Percentiles rank a stretch among this genome's conserved stretches.
Evolutionary conservation across 495 filamentous ascomycete species (phyloP).

Genomic region (Penicillium cinerascens): DNA sequence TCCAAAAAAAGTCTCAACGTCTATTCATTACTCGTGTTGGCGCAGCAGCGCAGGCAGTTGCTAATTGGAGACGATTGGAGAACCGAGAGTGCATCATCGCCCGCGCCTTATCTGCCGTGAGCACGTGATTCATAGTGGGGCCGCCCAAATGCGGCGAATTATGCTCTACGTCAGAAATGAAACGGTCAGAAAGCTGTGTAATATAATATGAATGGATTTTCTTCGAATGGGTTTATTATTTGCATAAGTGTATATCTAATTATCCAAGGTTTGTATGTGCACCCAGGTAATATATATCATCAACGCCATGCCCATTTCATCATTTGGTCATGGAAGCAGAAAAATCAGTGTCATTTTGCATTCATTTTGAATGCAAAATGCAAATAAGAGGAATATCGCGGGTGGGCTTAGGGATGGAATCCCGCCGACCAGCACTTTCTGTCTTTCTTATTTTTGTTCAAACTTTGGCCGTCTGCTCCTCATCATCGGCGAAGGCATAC

Average conservation of each 20-base stretch:
- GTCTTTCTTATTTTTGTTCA: slow-evolving; percentile 4
- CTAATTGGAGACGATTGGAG: slow-evolving; percentile 8
- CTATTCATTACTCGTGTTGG: slow-evolving; percentile 7
- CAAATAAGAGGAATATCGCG: background rate
- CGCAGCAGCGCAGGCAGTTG: slow-evolving; percentile 13
- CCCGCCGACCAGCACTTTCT: no score
- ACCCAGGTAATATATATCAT: background rate
- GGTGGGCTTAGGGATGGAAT: background rate
- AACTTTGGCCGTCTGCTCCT: slow-evolving; percentile 33
- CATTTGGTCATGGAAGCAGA: background rate
- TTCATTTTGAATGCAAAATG: background rate
- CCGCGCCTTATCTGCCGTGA: slow-evolving; percentile 1
- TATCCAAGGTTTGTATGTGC: background rate
- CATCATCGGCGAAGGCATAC: slow-evolving; percentile 62
- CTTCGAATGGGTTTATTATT: background rate
- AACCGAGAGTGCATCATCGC: slow-evolving; percentile 10
- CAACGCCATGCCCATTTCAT: background rate
- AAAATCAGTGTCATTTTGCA: no score
- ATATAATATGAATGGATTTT: background rate
- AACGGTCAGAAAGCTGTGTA: background rate
- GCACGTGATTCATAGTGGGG: slow-evolving; percentile 23
- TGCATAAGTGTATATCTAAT: background rate
- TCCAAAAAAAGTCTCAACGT: background rate
- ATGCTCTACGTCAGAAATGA: slow-evolving; percentile 16
- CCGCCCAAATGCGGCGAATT: slow-evolving; percentile 16